These are phyloP conservation scores for Cladorrhinum samala DNA, from an alignment of 495 filamentous ascomycete species.

Conservation along the genomic window DNA sequence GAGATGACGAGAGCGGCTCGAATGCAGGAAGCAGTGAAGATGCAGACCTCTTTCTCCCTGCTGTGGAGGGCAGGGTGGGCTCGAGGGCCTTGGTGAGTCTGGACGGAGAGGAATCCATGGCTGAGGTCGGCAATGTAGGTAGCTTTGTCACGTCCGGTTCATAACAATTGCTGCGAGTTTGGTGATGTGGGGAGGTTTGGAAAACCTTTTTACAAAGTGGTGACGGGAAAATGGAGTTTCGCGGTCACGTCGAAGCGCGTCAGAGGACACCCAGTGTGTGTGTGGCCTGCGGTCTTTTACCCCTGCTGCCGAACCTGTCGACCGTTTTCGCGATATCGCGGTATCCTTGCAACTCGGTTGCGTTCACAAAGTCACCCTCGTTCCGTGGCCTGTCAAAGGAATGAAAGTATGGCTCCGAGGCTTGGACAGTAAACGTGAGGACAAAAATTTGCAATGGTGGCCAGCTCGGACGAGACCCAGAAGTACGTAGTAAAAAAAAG, in stretches of 20 bases:
- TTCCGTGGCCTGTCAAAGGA: too few relatives aligned
- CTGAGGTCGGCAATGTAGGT: not conserved
- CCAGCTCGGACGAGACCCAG: not conserved
- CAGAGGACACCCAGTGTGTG: too few relatives aligned
- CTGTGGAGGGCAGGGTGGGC: conserved; percentile 42
- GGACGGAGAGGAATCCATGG: conserved; percentile 30
- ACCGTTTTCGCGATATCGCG: conserved; percentile 1
- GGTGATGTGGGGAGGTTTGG: not conserved
- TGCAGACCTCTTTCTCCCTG: conserved; percentile 71
- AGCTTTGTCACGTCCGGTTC: conserved; percentile 14
- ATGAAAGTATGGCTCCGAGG: not conserved
- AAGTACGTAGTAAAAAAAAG: conserved; percentile 2
- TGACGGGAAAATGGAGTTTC: conserved; percentile 1
- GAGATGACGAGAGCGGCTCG: conserved; percentile 87
- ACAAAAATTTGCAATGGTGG: not conserved
- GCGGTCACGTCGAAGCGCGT: conserved; percentile 23
- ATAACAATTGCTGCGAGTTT: conserved; percentile 16
- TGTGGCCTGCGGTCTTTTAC: conserved; percentile 19
- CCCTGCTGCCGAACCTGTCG: conserved; percentile 1
- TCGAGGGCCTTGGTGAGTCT: conserved; percentile 18
- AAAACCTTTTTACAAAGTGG: conserved; percentile 6
- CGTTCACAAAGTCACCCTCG: conserved; percentile 2
- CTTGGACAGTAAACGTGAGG: not conserved
- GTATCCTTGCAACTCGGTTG: conserved; percentile 13
- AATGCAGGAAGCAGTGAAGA: conserved; percentile 83